These are phyloP conservation scores for Globisporangium viniferum DNA, from an alignment of 352 stramenopile species.

Conservation along the genomic window DNA sequence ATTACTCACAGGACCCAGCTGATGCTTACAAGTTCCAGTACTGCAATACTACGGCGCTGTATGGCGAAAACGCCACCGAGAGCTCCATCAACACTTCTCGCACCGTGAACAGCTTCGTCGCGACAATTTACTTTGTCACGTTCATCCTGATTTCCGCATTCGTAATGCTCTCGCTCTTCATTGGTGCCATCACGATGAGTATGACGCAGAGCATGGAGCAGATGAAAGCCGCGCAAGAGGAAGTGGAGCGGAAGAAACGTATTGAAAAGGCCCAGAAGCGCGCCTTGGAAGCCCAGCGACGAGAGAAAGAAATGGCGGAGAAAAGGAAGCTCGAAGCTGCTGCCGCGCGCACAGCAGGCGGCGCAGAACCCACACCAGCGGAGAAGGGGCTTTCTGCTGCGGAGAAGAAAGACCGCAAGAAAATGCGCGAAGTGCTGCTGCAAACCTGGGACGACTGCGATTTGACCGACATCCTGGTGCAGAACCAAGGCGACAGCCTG, in stretches of 20 bases:
- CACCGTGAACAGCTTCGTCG: slow-evolving; percentile 52
- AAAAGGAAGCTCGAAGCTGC: slow-evolving; percentile 28
- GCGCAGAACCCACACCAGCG: slow-evolving; percentile 3
- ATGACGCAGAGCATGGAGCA: slow-evolving; percentile 89
- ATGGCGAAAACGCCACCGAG: slow-evolving; percentile 45
- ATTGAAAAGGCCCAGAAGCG: slow-evolving; percentile 58
- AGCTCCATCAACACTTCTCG: slow-evolving; percentile 30
- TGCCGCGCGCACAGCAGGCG: background rate
- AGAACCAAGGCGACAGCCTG: slow-evolving; percentile 43
- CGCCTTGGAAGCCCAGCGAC: slow-evolving; percentile 41
- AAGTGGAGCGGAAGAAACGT: slow-evolving; percentile 54
- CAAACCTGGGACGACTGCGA: slow-evolving; percentile 78
- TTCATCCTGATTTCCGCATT: slow-evolving; percentile 87
- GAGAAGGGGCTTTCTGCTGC: slow-evolving; percentile 50
- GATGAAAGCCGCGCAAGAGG: slow-evolving; percentile 78
- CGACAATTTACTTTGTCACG: slow-evolving; percentile 79
- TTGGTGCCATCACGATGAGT: slow-evolving; percentile 88
- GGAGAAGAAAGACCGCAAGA: slow-evolving; percentile 59
- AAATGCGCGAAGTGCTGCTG: slow-evolving; percentile 72
- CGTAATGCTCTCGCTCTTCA: slow-evolving; percentile 89
- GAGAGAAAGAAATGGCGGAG: slow-evolving; percentile 39
- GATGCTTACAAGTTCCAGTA: slow-evolving; percentile 45
- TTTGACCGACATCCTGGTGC: slow-evolving; percentile 54
- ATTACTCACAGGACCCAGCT: slow-evolving; percentile 46
- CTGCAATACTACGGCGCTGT: slow-evolving; percentile 62